Evolutionary conservation across 768 basidiomycete species (phyloP).

Genomic region (Suillus variegatus): DNA sequence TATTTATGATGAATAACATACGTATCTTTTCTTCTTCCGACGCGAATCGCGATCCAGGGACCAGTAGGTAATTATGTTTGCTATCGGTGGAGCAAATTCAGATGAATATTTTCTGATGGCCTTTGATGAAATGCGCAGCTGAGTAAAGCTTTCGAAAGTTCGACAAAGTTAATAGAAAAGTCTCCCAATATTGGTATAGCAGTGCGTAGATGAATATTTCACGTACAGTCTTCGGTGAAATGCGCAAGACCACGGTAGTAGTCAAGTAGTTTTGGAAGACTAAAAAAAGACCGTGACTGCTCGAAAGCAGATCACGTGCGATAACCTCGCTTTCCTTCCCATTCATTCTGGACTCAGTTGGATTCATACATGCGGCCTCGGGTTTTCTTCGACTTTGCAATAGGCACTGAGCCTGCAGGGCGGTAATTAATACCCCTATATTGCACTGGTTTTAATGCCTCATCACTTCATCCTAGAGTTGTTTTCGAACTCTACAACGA

Average conservation of each 20-base stretch:
- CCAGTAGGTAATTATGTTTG: constrained; percentile 18
- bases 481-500: constrained; percentile 79
- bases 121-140: too few species aligned
- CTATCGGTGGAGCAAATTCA: background rate
- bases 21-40: constrained; percentile 22
- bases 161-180: constrained; percentile 5
- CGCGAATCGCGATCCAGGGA: constrained; percentile 16
- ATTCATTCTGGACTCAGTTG: background rate
- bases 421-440: constrained; percentile 40
- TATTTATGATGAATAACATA: background rate
- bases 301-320: background rate
- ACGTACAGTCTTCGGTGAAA: background rate
- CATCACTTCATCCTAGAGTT: constrained; percentile 42
- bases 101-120: too few species aligned
- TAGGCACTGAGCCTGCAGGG: constrained; percentile 52
- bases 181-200: constrained; percentile 15
- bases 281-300: too few species aligned
- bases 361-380: constrained; percentile 41
- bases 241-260: too few species aligned
- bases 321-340: background rate
- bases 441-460: constrained; percentile 5
- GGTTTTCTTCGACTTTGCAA: constrained; percentile 68
- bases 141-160: too few species aligned
- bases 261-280: too few species aligned
- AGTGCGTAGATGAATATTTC: background rate